Percentiles rank a stretch among this genome's conserved stretches.
phyloP scores from a whole-genome alignment of 2,329 filamentous ascomycete genomes.

The Colletotrichum sp. region DNA sequence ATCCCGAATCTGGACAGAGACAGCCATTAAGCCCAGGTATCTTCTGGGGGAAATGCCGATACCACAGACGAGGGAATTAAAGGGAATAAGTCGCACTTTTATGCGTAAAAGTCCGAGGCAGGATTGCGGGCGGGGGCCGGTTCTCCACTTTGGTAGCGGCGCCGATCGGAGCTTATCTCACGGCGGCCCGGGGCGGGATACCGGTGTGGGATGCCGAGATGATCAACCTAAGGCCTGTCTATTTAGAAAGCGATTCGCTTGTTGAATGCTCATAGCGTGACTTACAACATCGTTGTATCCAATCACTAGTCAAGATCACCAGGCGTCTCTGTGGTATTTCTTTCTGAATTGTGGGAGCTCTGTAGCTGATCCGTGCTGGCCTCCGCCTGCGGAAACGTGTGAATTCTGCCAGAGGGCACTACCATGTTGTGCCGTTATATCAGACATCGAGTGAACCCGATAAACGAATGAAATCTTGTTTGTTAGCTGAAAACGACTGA shows the following conservation, averaged over 20 bases:
- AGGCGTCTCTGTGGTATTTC: not conserved
- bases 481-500: not conserved
- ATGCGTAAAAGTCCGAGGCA: not conserved
- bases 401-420: not conserved
- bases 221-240: not conserved
- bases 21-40: not conserved
- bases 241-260: fast-evolving
- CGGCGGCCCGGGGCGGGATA: not conserved
- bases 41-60: not conserved
- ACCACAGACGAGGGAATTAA: not conserved
- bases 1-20: not conserved
- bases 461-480: not conserved
- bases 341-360: not conserved
- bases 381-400: not conserved
- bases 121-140: not conserved
- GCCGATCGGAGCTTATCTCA: not conserved
- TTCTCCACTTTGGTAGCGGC: not conserved
- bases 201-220: not conserved
- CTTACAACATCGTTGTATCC: fast-evolving
- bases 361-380: not conserved
- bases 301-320: not conserved
- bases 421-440: not conserved
- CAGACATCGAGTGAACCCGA: not conserved
- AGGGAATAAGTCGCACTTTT: not conserved
- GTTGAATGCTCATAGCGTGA: not conserved